A percentile compares a stretch with the other conserved stretches of the same genome.
Evolutionary conservation across 495 filamentous ascomycete genomes (phyloP).

Genomic region (Neurospora discreta): DNA sequence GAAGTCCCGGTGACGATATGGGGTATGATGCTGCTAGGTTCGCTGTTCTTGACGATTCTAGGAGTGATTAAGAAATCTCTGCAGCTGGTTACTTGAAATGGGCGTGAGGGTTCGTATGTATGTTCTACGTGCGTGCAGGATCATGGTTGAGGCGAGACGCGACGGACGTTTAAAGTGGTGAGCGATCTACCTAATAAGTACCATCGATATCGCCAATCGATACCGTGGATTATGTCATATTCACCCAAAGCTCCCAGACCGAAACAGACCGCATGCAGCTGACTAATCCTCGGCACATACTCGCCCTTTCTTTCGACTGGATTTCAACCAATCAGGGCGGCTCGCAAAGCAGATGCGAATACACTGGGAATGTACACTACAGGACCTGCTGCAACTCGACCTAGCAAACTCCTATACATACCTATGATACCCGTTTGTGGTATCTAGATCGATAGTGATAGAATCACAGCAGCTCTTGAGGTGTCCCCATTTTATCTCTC

Average conservation of each 20-base stretch:
- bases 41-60: background rate
- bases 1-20: background rate
- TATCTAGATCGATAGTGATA: background rate
- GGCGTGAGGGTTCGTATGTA: background rate
- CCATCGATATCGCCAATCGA: background rate
- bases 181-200: background rate
- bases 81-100: background rate
- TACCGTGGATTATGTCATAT: background rate
- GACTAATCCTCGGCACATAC: background rate
- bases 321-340: background rate
- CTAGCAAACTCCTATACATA: background rate
- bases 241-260: background rate
- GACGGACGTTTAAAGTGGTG: background rate
- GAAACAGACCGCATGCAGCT: background rate
- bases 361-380: too few relatives aligned
- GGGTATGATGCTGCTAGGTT: too few relatives aligned
- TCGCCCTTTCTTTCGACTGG: background rate
- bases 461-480: background rate
- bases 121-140: background rate
- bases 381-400: background rate
- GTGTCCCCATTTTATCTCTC: background rate
- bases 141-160: background rate
- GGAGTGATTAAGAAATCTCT: background rate
- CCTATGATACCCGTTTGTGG: background rate
- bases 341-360: background rate